Percentiles rank a stretch among this genome's conserved stretches.
Evolutionary conservation across 345 rosid genomes (phyloP).

Genomic region (Hibiscus tridactylites): DNA sequence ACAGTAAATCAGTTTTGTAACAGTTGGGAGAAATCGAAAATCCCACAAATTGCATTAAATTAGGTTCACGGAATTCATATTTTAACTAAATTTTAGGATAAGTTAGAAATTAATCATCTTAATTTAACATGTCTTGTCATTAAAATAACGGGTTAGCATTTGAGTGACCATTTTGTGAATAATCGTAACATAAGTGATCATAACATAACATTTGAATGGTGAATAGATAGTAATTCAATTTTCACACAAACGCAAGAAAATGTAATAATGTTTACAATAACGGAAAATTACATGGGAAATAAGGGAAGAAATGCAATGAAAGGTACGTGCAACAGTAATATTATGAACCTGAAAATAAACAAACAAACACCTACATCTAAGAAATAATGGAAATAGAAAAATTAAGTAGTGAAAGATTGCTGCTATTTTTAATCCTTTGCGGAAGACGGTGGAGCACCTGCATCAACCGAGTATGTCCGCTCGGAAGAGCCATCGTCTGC

Average conservation of each 20-base stretch:
- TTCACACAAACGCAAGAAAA: slow-evolving; percentile 32
- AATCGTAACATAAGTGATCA: too few relatives aligned
- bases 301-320: not conserved
- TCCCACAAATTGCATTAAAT: too few relatives aligned
- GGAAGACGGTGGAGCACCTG: not conserved
- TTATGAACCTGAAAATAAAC: not conserved
- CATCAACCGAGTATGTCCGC: not conserved
- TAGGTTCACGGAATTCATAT: too few relatives aligned
- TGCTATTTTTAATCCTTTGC: not conserved
- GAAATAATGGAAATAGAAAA: not conserved
- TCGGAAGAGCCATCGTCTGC: not conserved
- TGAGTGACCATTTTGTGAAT: too few relatives aligned
- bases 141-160: too few relatives aligned
- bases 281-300: not conserved
- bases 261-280: not conserved
- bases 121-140: too few relatives aligned
- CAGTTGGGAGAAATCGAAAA: too few relatives aligned
- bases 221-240: too few relatives aligned
- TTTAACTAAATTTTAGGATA: too few relatives aligned
- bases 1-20: too few relatives aligned
- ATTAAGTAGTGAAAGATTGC: not conserved
- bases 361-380: not conserved
- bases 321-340: not conserved
- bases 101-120: too few relatives aligned
- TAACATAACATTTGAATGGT: too few relatives aligned